These are phyloP conservation scores for Microbotryum scabiosae DNA, from an alignment of 1,284 basidiomycete genomes.

Conservation along the genomic window DNA sequence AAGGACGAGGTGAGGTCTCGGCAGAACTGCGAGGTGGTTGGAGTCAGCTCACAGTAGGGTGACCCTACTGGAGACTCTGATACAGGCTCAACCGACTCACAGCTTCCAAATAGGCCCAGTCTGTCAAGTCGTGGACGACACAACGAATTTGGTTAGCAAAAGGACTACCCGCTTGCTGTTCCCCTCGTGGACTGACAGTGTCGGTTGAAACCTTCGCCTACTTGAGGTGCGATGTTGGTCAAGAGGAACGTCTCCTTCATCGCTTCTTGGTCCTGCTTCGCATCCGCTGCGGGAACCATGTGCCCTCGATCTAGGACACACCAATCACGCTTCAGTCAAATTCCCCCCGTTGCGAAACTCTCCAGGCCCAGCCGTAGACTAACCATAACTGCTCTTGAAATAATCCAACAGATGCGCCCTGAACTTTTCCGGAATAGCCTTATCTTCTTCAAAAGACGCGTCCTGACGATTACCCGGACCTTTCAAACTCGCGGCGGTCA, in stretches of 20 bases:
- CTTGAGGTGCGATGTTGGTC: conserved; percentile 95
- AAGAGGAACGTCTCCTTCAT: conserved; percentile 97
- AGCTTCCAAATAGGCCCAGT: conserved; percentile 86
- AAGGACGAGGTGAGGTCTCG: conserved; percentile 75
- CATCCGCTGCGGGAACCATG: conserved; percentile 90
- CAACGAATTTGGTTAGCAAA: conserved; percentile 1
- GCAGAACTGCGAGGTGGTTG: conserved; percentile 53
- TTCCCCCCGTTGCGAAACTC: background rate
- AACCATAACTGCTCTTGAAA: conserved; percentile 80
- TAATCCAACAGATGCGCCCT: conserved; percentile 77
- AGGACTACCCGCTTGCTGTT: too few species aligned
- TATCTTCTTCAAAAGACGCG: conserved; percentile 71
- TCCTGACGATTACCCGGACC: conserved; percentile 58
- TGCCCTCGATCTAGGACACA: conserved; percentile 62
- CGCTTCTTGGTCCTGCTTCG: conserved; percentile 65
- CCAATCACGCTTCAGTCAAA: background rate
- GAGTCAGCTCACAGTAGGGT: background rate
- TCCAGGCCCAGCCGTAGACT: background rate
- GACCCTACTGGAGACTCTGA: background rate
- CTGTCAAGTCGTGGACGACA: conserved; percentile 42
- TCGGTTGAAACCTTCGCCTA: conserved; percentile 93
- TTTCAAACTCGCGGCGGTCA: conserved; percentile 73
- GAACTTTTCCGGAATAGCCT: conserved; percentile 65
- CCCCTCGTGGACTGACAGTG: conserved; percentile 57
- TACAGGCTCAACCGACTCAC: conserved; percentile 4